Evolutionary conservation across 176 grass and related monocot species (phyloP).

Genomic region (Musa itinerans): DNA sequence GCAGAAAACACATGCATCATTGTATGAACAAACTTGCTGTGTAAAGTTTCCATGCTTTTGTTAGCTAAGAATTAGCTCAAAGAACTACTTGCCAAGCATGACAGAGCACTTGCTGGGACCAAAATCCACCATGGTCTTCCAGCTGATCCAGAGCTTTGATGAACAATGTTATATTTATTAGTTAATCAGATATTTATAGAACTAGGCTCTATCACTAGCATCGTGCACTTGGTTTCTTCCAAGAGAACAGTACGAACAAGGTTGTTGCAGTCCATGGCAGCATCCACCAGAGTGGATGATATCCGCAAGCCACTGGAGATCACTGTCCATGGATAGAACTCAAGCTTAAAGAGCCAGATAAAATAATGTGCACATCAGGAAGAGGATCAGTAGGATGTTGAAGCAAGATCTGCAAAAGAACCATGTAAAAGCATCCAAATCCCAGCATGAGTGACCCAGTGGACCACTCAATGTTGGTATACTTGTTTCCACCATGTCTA

Average conservation of each 20-base stretch:
- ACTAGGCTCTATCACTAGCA: background rate
- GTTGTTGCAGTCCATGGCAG: background rate
- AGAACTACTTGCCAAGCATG: no score
- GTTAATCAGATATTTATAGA: background rate
- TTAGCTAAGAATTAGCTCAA: no score
- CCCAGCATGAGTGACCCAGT: background rate
- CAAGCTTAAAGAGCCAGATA: background rate
- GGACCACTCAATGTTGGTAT: background rate
- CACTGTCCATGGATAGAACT: background rate
- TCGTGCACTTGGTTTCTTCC: background rate
- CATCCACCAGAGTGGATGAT: background rate
- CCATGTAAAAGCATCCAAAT: conserved; percentile 4
- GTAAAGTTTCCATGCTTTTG: background rate
- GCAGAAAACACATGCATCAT: background rate
- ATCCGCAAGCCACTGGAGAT: background rate
- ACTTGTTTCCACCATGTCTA: background rate
- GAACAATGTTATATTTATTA: background rate
- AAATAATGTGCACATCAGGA: background rate
- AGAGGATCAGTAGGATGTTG: background rate
- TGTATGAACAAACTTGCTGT: background rate
- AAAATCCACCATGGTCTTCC: no score
- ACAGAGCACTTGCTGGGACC: no score
- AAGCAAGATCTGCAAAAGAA: background rate
- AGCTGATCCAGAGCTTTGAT: no score
- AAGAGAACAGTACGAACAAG: background rate